Base-by-base conservation (phyloP, 2,329 filamentous ascomycete species). In the Colletotrichum tamarilloi region DNA sequence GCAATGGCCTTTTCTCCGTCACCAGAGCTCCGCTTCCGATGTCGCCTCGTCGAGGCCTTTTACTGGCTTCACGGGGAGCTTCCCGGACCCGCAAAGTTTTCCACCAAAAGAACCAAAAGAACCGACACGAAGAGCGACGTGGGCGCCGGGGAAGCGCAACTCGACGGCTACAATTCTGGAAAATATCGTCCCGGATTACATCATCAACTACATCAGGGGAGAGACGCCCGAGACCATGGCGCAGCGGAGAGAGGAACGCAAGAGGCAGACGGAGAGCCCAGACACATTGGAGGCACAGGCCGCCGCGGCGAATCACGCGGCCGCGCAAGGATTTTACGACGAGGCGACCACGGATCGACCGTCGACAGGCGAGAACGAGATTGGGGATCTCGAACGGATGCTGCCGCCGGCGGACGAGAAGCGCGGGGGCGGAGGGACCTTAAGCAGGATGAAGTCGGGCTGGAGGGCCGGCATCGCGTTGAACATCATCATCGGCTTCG, bases 171-270 rank as follows among this genome's bases (percentile, higher is more conserved):
- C 73, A 3, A 38, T 76, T 5, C 66, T 76, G 32, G 74, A 76
- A 32, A 84, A 85, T 67, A 82, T 89, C 38, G 84, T 90, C 19
- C 88, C 88, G 9, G 88, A 90, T 79, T 90, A 90, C 75, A 85
- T 90, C 53, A 82, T 88, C 74, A 86, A 88, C 78, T 90, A 87
- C 77, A 82, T 90, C 74, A 85, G 87, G 53, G 87, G 87, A 58
- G 88, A 89, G 79, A 89, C 87, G 2, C 87, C 88, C 16, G 87
- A 89, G 78, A 85, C 84, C 35, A 77, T 89, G 24, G 87, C 87
- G 6, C 80, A 81, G 68, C 85, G 86, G 76, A 84, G 84, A 73
- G 81, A 82, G 71, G 82, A 80, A 75, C 78, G 76, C 38, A 75
- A 77, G n/a, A 53, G 63, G 73, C 78, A 81, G 78, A 62, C 77